Evolutionary conservation across 2,329 filamentous ascomycete species (phyloP), one percentile per base, ranked within the genome.

Genomic region (Fusarium sp.): DNA sequence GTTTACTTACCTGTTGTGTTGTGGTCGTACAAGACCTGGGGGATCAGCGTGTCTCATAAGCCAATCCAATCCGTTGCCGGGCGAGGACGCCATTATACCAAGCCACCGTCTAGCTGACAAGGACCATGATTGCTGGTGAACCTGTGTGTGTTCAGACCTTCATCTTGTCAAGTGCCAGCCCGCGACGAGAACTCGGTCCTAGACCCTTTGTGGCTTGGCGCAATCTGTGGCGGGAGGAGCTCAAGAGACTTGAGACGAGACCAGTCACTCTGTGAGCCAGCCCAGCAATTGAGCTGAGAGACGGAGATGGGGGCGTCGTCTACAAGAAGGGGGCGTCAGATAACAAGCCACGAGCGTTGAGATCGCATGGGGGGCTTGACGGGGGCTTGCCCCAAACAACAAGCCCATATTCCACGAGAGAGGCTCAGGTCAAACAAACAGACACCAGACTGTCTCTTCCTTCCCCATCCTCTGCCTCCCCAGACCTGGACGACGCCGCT

Each of bases 341-440:
- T 32, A 69, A 60, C 69, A 66, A 69, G 71, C 74, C 71, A 74
- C 65, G 62, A 69, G 52, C 72, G 74, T 76, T 76, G 72, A 68
- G 63, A 70, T 74, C 63, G 67, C 63, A 62, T 20, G 56, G 60
- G 61, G 45, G 65, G 52, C 62, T 65, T 47, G 56, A 54, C 47
- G 54, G 47, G 63, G 40, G 12, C 47, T 50, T 50, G 45, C 15
- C 45, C 52, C 52, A 37, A 56, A 56, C 52, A 56, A 37, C 30
- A 32, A 32, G 30, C 30, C 52, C 30, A 33, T 57, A 22, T 57
- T 20, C 30, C 17, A 30, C 25, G 9, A 40, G 54, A 40, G 27
- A 58, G 45, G 45, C 25, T 50, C 45, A 20, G 65, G n/a, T 52
- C 43, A 50, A 52, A 56, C 58, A 61, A 30, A 40, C 7, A 45